Conservation (phyloP, 768 basidiomycete genomes). For the Trametes cubensis region DNA sequence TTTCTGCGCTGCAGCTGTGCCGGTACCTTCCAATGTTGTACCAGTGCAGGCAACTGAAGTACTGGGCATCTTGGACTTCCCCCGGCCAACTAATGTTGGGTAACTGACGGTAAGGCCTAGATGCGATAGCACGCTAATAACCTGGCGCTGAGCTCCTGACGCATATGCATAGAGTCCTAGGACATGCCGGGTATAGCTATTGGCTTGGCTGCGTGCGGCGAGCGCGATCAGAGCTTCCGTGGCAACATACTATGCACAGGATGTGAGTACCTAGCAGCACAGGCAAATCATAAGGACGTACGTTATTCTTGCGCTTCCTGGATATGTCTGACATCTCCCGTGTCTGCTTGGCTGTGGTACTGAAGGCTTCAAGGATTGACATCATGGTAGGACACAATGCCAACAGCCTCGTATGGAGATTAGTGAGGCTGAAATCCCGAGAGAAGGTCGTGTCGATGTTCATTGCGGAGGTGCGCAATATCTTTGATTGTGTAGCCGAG, state of each 20-base stretch:
- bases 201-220: conserved; percentile 37
- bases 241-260: no score
- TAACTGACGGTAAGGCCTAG: conserved; percentile 39
- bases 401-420: background rate
- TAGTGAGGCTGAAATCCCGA: conserved; percentile 1
- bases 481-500: background rate
- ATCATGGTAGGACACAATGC: conserved; percentile 16
- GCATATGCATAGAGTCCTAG: conserved; percentile 39
- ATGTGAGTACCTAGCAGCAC: background rate
- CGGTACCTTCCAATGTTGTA: background rate
- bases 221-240: conserved; percentile 26
- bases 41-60: background rate
- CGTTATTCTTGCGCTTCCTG: background rate
- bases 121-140: conserved; percentile 34
- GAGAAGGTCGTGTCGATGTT: conserved; percentile 7
- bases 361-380: conserved; percentile 5
- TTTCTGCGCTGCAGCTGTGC: background rate
- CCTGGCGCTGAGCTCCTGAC: conserved; percentile 37
- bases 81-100: conserved; percentile 27
- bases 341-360: background rate
- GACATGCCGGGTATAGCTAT: conserved; percentile 35
- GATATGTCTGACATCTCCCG: background rate
- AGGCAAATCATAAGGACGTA: background rate
- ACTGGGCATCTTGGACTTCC: background rate
- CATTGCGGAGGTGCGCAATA: conserved; percentile 6